phyloP scores from a whole-genome alignment of 2,329 filamentous ascomycete genomes.

The Cytospora piceae region DNA sequence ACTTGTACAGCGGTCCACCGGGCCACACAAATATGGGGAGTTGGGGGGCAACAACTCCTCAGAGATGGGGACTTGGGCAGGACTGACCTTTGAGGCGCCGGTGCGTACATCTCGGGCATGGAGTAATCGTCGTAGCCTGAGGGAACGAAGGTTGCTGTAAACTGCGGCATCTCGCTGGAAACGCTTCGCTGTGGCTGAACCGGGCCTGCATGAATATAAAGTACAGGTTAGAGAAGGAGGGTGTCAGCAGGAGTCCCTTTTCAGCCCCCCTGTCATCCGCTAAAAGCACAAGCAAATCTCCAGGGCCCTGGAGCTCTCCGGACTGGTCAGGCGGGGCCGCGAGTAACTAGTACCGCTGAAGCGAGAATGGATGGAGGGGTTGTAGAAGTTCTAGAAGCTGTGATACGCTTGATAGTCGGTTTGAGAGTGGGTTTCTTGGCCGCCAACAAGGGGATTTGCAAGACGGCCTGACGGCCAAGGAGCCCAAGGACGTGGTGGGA shows the following conservation, averaged over 20 bases:
- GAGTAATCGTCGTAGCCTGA: conserved; percentile 63
- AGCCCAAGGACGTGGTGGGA: background rate
- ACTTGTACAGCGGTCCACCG: conserved; percentile 21
- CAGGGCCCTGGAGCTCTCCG: conserved; percentile 28
- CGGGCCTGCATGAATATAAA: conserved; percentile 39
- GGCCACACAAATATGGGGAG: conserved; percentile 24
- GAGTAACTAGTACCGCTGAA: conserved; percentile 3
- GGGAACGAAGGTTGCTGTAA: conserved; percentile 63
- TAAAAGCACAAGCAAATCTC: conserved; percentile 28
- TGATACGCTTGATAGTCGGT: conserved; percentile 8
- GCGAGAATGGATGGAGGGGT: conserved; percentile 24
- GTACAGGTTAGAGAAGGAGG: conserved; percentile 28
- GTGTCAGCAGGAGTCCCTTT: conserved; percentile 34
- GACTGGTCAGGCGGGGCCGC: conserved; percentile 14
- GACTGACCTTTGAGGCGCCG: conserved; percentile 60
- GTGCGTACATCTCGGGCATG: conserved; percentile 63
- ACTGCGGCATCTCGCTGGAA: conserved; percentile 48
- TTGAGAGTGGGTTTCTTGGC: conserved; percentile 13
- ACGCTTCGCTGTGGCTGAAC: conserved; percentile 39
- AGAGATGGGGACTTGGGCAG: conserved; percentile 20
- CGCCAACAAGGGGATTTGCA: conserved; percentile 12
- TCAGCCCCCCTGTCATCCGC: conserved; percentile 25
- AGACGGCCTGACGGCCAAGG: conserved; percentile 12
- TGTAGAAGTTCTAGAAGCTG: conserved; percentile 23
- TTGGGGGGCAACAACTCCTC: conserved; percentile 14